Evolutionary conservation across 305 asterid species (phyloP), one percentile per base, ranked within the genome.

Genomic region (Petunia hybrid): DNA sequence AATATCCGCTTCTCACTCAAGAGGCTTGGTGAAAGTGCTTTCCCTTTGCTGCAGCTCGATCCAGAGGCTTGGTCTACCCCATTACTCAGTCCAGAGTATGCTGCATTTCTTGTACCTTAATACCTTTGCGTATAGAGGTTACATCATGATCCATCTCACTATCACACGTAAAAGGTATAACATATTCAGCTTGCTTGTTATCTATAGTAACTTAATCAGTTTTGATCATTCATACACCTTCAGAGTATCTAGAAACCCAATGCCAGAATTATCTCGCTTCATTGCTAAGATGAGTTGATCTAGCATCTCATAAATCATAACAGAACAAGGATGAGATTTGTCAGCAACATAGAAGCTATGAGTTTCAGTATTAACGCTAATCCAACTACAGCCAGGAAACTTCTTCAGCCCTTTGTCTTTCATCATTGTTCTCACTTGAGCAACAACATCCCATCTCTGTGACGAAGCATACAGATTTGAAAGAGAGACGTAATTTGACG

Each of bases 311-410:
- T 90, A 86, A 51, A 92, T 87, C 65, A 42, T 80, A n/a, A 75
- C 89, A 0, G 88, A 89, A 67, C 88, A 76, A 13, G 91, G 91
- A 84, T 91, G 95, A 22, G 91, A 83, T 61, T 82, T 90, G 63
- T 92, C 94, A 62, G 89, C 89, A 51, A 89, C 94, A 35, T 85
- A 73, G 60, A 92, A 92, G 76, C 89, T 87, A 63, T 89, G 95
- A 13, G 94, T 88, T 70, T 80, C 64, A 46, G 88, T 84, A 5
- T 85, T 86, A 76, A 92, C 67, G 82, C 85, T 91, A 78, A 92
- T 91, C 97, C 97, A 92, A 83, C 95, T 92, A 69, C 90, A 86
- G 2, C 97, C 97, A 0, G 97, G 94, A 65, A 77, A 59, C 78
- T 91, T 92, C 82, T 85, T 90, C 82, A 92, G 39, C 77, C 95